Evolutionary conservation across 129 eudicot species (phyloP).

Genomic region (Saposhnikovia divaricata): DNA sequence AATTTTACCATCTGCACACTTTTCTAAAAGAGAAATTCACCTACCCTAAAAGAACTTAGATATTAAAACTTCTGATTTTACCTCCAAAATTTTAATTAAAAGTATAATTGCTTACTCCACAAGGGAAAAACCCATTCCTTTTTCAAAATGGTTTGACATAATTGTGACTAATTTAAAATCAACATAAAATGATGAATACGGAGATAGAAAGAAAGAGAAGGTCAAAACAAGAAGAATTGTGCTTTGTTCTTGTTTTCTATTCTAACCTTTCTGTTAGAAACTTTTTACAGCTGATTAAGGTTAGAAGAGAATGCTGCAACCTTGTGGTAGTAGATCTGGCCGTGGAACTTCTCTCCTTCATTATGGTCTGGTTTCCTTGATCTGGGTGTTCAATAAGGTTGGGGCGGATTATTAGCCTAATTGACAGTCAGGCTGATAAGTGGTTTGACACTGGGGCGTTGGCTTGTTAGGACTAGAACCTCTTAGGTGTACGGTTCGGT

Average conservation of each 20-base stretch:
- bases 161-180: neutral
- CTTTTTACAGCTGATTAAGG: neutral
- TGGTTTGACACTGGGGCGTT: neutral
- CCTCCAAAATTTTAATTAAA: neutral
- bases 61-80: no score
- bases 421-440: neutral
- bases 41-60: neutral
- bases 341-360: neutral
- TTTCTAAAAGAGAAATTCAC: neutral
- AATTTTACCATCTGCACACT: neutral
- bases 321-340: neutral
- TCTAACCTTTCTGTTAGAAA: neutral
- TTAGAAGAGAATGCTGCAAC: neutral
- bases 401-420: neutral
- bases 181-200: neutral
- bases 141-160: neutral
- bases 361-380: neutral
- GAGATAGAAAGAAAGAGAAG: neutral
- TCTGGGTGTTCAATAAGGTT: neutral
- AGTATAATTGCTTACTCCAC: neutral
- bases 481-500: neutral
- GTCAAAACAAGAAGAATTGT: neutral
- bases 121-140: neutral
- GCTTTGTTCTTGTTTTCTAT: neutral
- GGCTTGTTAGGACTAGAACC: neutral